These are phyloP conservation scores for Lichtheimia hyalospora DNA, from an alignment of 371 early-diverging fungal species.

Conservation along the genomic window DNA sequence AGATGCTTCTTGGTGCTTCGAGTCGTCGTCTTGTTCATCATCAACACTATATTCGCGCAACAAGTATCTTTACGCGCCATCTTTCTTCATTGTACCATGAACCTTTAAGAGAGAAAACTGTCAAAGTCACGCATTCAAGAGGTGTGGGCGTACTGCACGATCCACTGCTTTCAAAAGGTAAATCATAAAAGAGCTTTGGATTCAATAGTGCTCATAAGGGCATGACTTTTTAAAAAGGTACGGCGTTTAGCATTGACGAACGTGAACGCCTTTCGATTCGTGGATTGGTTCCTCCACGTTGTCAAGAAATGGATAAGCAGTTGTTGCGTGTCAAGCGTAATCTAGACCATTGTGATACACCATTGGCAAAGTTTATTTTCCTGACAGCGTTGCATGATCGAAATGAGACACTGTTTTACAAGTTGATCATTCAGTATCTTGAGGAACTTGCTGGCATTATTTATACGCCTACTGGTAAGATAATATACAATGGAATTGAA, in stretches of 20 bases:
- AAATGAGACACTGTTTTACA: constrained; percentile 69
- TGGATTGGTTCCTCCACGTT: constrained; percentile 66
- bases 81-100: constrained; percentile 17
- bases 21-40: too few species aligned
- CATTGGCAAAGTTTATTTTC: constrained; percentile 59
- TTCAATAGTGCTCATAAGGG: too few species aligned
- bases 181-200: background rate
- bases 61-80: background rate
- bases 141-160: constrained; percentile 64
- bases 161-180: constrained; percentile 59
- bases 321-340: constrained; percentile 60
- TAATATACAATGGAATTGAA: background rate
- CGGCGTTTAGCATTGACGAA: constrained; percentile 65
- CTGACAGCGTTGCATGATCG: constrained; percentile 54
- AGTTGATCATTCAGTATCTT: constrained; percentile 59
- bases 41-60: too few species aligned
- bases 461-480: constrained; percentile 49
- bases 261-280: constrained; percentile 68
- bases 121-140: constrained; percentile 51
- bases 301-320: constrained; percentile 68
- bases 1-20: too few species aligned
- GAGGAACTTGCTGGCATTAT: constrained; percentile 52
- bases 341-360: constrained; percentile 55
- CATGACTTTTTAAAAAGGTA: constrained; percentile 30
- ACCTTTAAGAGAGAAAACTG: constrained; percentile 58